A percentile compares a stretch with the other conserved stretches of the same genome.
These are phyloP conservation scores for Tylopilus rubrobrunneus DNA, from an alignment of 768 basidiomycete genomes.

Conservation along the genomic window DNA sequence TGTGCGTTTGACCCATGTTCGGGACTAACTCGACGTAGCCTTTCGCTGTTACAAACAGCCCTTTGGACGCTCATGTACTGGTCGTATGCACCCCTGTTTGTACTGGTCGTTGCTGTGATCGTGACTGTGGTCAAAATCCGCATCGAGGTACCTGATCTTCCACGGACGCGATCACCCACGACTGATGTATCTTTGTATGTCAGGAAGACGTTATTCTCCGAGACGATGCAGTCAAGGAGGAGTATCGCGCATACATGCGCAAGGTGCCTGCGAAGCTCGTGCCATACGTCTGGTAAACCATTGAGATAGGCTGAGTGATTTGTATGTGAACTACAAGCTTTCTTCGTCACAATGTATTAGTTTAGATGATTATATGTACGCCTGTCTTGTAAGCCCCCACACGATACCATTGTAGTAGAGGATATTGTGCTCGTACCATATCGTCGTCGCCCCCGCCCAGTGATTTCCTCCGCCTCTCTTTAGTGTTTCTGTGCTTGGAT, in stretches of 20 bases:
- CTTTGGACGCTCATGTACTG: conserved; percentile 4
- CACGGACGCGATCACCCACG: no score
- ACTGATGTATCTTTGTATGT: background rate
- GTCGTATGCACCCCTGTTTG: conserved; percentile 9
- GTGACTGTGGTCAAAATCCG: conserved; percentile 1
- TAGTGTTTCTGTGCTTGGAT: no score
- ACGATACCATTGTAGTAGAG: no score
- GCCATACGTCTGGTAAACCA: background rate
- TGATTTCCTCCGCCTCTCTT: no score
- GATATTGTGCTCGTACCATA: no score
- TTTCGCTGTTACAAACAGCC: background rate
- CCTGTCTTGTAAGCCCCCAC: no score
- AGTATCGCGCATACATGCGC: background rate
- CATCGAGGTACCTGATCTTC: conserved; percentile 2
- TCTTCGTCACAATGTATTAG: background rate
- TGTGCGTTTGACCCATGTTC: background rate
- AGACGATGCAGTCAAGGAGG: background rate
- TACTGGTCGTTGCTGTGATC: background rate
- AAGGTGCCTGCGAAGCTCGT: background rate
- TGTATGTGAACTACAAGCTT: background rate
- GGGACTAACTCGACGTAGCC: background rate
- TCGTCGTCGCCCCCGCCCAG: no score
- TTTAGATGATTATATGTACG: no score
- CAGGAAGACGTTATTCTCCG: conserved; percentile 1
- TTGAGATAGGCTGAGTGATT: no score